phyloP scores from a whole-genome alignment of 257 asterid species.

The Rubia yunnanensis region DNA sequence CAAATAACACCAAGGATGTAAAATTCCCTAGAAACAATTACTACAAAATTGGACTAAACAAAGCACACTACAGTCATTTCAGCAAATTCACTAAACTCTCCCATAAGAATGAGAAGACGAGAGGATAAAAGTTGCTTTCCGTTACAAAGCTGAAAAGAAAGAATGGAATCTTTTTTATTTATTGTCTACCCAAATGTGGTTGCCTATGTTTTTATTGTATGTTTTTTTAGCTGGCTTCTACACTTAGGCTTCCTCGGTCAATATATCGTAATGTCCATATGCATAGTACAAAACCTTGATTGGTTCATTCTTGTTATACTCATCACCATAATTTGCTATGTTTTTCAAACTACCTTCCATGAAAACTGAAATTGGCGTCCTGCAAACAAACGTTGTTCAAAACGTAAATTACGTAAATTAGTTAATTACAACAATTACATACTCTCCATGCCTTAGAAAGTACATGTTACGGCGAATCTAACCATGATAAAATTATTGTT shows the following conservation, averaged over 20 bases:
- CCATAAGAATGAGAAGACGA: not conserved
- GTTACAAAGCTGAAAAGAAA: constrained; percentile 4
- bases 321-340: constrained; percentile 65
- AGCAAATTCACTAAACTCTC: constrained; percentile 14
- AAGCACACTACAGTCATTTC: constrained; percentile 15
- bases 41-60: constrained; percentile 27
- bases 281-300: constrained; percentile 70
- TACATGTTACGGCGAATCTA: too few species aligned
- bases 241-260: constrained; percentile 19
- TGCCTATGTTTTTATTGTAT: constrained; percentile 8
- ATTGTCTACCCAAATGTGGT: constrained; percentile 13
- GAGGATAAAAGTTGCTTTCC: not conserved
- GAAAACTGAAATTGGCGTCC: constrained; percentile 67
- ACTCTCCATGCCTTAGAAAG: too few species aligned
- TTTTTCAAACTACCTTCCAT: constrained; percentile 47
- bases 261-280: constrained; percentile 82
- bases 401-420: too few species aligned
- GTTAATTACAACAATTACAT: too few species aligned
- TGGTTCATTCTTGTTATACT: constrained; percentile 37
- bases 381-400: constrained; percentile 24
- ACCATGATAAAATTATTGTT: too few species aligned
- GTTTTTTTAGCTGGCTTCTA: constrained; percentile 11
- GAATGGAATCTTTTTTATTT: constrained; percentile 7
- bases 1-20: too few species aligned
- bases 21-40: too few species aligned